Evolutionary conservation across 2,329 filamentous ascomycete species (phyloP).

Genomic region (Aspergillus puulaauensis): DNA sequence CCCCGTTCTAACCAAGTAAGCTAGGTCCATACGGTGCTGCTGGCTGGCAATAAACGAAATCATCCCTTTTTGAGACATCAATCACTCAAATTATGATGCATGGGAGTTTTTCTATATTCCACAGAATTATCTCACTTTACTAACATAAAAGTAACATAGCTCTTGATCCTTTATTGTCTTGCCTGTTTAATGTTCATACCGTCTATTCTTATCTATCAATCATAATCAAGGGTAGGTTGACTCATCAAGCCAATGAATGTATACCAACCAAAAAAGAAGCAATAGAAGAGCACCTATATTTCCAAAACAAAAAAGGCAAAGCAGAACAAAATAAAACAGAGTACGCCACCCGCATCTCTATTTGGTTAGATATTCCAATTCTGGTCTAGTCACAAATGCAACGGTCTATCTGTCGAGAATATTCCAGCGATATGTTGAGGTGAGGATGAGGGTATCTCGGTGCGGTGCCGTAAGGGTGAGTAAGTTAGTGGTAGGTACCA

Average conservation of each 20-base stretch:
- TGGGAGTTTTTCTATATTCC: too few species aligned
- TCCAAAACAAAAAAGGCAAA: neutral
- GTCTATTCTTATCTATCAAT: neutral
- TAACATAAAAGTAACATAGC: too few species aligned
- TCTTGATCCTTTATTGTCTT: neutral
- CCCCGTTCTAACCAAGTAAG: too few species aligned
- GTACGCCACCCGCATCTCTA: neutral
- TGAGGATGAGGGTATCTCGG: neutral
- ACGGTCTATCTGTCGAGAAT: neutral
- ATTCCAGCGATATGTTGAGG: neutral
- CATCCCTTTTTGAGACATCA: neutral
- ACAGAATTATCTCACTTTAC: too few species aligned
- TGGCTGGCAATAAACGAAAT: neutral
- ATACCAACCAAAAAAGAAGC: conserved; percentile 1
- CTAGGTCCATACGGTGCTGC: neutral
- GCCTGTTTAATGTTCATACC: neutral
- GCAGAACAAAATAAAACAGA: neutral
- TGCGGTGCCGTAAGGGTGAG: neutral
- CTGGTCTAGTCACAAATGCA: neutral
- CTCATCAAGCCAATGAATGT: neutral
- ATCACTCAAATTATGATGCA: too few species aligned
- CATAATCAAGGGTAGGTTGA: neutral
- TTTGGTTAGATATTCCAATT: neutral
- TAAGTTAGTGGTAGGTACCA: neutral
- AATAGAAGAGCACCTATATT: neutral